Conservation (phyloP, 192 early-diverging fungal species). For the Entophlyctis helioformis region DNA sequence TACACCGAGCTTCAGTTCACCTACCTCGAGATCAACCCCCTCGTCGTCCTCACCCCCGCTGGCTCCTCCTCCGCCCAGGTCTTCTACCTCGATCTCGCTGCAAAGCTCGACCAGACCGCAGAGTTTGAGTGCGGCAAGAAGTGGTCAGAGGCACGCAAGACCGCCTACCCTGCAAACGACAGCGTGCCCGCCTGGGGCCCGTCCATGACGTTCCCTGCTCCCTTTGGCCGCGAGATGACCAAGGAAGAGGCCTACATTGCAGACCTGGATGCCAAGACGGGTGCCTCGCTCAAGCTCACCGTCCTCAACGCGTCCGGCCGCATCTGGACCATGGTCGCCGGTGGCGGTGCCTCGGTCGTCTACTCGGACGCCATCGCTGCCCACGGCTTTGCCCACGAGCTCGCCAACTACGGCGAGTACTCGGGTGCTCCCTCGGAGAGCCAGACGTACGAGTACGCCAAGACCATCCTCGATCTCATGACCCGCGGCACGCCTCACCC, state of each 20-base stretch:
- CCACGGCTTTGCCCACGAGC: conserved; percentile 80
- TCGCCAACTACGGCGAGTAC: conserved; percentile 99
- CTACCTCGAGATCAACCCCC: conserved; percentile 98
- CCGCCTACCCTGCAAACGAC: conserved; percentile 28
- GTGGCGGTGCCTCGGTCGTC: conserved; percentile 96
- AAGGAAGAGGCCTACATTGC: conserved; percentile 97
- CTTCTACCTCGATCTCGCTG: conserved; percentile 89
- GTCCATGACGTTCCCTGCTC: conserved; percentile 91
- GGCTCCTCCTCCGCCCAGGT: conserved; percentile 48
- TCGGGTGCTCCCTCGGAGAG: conserved; percentile 98
- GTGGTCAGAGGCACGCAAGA: conserved; percentile 80
- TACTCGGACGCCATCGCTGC: conserved; percentile 99
- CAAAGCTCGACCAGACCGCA: conserved; percentile 97
- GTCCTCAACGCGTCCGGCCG: conserved; percentile 90
- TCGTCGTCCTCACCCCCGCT: conserved; percentile 82
- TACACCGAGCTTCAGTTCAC: conserved; percentile 97
- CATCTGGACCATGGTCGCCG: conserved; percentile 99
- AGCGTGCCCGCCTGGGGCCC: conserved; percentile 60
- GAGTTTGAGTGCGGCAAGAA: conserved; percentile 94
- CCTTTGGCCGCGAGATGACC: conserved; percentile 92
- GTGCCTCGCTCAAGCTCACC: conserved; percentile 95
- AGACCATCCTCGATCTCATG: conserved; percentile 97
- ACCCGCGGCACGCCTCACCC: conserved; percentile 73
- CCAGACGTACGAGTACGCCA: conserved; percentile 98
- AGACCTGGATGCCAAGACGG: conserved; percentile 96